These are phyloP conservation scores for Orbilia oligospora DNA, from an alignment of 2,329 filamentous ascomycete species.

Conservation along the genomic window DNA sequence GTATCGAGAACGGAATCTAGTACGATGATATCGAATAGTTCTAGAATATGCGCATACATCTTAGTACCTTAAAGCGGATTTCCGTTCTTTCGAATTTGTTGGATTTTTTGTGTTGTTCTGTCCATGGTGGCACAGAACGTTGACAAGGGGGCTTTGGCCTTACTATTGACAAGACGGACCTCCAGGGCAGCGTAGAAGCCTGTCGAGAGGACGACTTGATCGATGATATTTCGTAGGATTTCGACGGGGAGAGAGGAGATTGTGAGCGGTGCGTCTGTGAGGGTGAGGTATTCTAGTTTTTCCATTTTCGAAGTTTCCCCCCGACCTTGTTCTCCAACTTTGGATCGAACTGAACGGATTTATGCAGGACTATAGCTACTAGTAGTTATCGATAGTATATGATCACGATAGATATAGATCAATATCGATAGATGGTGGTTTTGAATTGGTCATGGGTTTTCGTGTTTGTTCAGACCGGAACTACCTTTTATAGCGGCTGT, in stretches of 20 bases:
- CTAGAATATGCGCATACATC: not conserved
- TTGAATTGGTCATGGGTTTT: no score
- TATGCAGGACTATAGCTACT: no score
- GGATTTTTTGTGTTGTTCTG: constrained; percentile 33
- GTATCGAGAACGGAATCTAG: constrained; percentile 53
- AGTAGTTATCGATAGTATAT: no score
- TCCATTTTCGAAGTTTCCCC: constrained; percentile 3
- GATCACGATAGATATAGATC: no score
- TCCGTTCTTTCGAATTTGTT: no score
- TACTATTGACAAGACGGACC: constrained; percentile 51
- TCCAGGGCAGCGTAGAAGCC: constrained; percentile 47
- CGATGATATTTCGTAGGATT: constrained; percentile 38
- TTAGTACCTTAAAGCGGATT: no score
- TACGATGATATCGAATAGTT: constrained; percentile 38
- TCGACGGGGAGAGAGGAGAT: constrained; percentile 39
- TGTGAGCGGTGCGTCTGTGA: not conserved
- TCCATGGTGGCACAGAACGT: no score
- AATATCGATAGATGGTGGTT: not conserved
- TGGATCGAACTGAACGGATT: no score
- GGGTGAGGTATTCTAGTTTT: constrained; percentile 38
- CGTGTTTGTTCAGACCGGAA: not conserved
- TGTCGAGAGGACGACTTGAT: constrained; percentile 38
- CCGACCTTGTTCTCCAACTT: no score
- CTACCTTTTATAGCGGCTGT: no score
- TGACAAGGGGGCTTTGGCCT: constrained; percentile 6